Evolutionary conservation across 2,329 filamentous ascomycete species (phyloP).

Genomic region (Didymella pinodella): DNA sequence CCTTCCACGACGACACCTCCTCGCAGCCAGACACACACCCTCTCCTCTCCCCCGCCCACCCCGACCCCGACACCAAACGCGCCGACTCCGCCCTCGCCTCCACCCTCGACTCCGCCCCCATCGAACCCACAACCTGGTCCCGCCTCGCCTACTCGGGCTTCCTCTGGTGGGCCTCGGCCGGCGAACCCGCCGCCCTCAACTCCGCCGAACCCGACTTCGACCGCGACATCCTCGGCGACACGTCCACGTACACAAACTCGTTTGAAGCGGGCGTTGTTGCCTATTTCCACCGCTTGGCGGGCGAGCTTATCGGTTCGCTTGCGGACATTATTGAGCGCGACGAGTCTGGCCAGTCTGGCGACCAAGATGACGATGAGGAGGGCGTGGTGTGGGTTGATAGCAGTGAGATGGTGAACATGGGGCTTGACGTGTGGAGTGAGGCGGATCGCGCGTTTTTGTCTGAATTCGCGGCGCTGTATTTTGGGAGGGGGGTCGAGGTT

Average conservation of each 20-base stretch:
- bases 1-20: constrained; percentile 35
- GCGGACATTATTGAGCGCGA: constrained; percentile 69
- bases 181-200: constrained; percentile 69
- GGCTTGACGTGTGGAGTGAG: constrained; percentile 79
- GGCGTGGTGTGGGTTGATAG: constrained; percentile 66
- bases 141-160: constrained; percentile 81
- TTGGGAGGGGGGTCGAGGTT: constrained; percentile 68
- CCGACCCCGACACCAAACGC: constrained; percentile 36
- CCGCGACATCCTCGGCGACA: constrained; percentile 53
- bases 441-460: constrained; percentile 73
- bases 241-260: constrained; percentile 53
- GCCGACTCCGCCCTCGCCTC: constrained; percentile 50
- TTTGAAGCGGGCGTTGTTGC: constrained; percentile 77
- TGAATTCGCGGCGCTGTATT: constrained; percentile 70
- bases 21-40: constrained; percentile 14
- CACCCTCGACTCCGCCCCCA: constrained; percentile 50
- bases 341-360: no score
- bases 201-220: constrained; percentile 63
- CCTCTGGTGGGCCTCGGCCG: constrained; percentile 90
- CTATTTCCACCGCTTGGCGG: constrained; percentile 81
- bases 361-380: no score
- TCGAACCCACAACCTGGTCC: constrained; percentile 69
- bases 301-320: constrained; percentile 68
- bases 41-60: no score
- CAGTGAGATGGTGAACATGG: constrained; percentile 73